Base-by-base conservation (phyloP, 495 filamentous ascomycete species). In the Jackrogersella minutella region DNA sequence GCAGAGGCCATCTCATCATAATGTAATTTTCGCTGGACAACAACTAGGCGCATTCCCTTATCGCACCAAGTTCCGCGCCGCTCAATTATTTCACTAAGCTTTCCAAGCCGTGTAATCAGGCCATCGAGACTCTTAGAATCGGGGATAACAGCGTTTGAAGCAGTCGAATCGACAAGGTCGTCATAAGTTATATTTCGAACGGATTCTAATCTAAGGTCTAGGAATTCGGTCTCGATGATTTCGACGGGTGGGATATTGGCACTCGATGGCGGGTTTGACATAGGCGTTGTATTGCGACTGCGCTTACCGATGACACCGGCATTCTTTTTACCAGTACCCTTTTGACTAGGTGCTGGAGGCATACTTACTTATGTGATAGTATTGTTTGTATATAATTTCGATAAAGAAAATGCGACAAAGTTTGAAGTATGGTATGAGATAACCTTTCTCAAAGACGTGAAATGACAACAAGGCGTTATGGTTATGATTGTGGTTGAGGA, bases 241-340 rank as follows among this genome's bases (percentile, higher is more conserved):
- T 88, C 82, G 52, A 84, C 75, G 19, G 85, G 81, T 10, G 81
- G 79, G 53, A 84, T 76, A 28, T 77, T 79, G 61, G 82, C 75
- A 41, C 73, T 80, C 50, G 78, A 72, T 21, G 84, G 77, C 37
- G 82, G 80, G 65, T 81, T 85, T 36, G 90, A 90, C 63, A 81
- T 88, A 34, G 92, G 92, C 2, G 92, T 96, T 9, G 91, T 93
- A 76, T 95, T 94, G 69, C 92, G 89, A 72, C 91, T 94, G 56
- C 89, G 88, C 69, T 91, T 91, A 62, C 86, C 88, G 58, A 91
- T 88, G 46, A 80, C 84, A 68, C 88, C 88, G 58, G 87, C 77
- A 55, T 77, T 81, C 70, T 86, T 88, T 84, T 93, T 93, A 67
- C 89, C 85, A 64, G 91, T 93, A 61, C 91, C 89, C 77, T 93